Conservation (phyloP, 345 rosid species). For the Draba incana region DNA sequence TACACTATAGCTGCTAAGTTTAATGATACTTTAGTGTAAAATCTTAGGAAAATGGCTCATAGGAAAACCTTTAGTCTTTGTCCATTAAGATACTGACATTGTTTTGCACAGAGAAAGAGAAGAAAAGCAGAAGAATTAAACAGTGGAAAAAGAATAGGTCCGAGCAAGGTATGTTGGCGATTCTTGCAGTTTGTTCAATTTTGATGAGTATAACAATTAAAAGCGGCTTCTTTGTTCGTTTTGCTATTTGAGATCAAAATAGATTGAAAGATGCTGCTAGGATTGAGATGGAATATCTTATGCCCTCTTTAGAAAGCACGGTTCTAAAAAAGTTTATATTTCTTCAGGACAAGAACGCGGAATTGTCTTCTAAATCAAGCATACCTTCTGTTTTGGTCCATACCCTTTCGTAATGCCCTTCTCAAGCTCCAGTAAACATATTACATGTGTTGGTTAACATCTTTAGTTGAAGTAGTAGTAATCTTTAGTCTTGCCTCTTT, state of each 20-base stretch:
- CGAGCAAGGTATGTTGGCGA: constrained; percentile 63
- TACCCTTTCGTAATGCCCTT: constrained; percentile 57
- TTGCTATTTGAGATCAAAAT: constrained; percentile 8
- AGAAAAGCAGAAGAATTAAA: constrained; percentile 74
- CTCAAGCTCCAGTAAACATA: constrained; percentile 48
- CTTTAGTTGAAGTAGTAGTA: constrained; percentile 7
- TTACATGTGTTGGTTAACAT: constrained; percentile 59
- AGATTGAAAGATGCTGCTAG: not conserved
- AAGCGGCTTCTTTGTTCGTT: not conserved
- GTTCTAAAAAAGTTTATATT: constrained; percentile 38
- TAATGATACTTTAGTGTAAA: constrained; percentile 1
- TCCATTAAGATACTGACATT: not conserved
- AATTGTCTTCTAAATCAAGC: constrained; percentile 55
- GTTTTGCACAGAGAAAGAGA: constrained; percentile 73
- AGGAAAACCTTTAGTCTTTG: not conserved
- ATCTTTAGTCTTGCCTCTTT: not conserved
- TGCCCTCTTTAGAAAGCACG: not conserved
- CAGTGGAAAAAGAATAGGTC: constrained; percentile 58
- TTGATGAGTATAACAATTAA: not conserved
- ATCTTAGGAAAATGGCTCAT: not conserved
- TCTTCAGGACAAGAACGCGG: constrained; percentile 74
- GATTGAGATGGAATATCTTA: constrained; percentile 14
- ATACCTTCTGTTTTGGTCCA: constrained; percentile 47
- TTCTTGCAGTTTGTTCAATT: not conserved
- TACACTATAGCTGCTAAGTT: too few relatives aligned